A percentile compares a stretch with the other conserved stretches of the same genome.
Conservation (phyloP, 108 stramenopile genomes). For the Nitzschia sp. region DNA sequence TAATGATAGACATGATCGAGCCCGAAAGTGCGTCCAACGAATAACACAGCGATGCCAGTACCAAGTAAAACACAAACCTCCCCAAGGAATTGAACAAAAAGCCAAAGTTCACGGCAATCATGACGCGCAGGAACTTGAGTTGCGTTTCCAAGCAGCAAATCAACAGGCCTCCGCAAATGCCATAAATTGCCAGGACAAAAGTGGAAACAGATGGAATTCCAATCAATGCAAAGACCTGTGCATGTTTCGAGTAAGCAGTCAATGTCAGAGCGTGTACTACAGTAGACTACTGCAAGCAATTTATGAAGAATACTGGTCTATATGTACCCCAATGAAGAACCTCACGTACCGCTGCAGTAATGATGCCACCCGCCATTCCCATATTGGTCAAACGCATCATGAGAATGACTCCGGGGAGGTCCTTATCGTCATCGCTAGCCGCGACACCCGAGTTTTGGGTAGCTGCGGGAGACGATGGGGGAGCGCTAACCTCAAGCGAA, state of each 20-base stretch:
- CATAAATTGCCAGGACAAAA: conserved; percentile 77
- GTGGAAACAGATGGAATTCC: conserved; percentile 49
- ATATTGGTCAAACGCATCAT: conserved; percentile 76
- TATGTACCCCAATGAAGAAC: too few species aligned
- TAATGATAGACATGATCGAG: conserved; percentile 39
- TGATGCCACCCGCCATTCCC: conserved; percentile 60
- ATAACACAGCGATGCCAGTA: conserved; percentile 68
- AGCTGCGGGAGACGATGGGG: not conserved
- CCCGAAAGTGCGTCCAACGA: conserved; percentile 64
- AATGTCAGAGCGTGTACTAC: too few species aligned
- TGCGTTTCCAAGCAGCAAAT: conserved; percentile 90
- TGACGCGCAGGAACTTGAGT: conserved; percentile 81
- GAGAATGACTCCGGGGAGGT: conserved; percentile 71
- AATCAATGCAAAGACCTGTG: conserved; percentile 50
- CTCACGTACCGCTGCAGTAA: conserved; percentile 67
- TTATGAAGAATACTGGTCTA: too few species aligned
- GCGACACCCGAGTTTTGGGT: conserved; percentile 2
- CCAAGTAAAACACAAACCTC: conserved; percentile 76
- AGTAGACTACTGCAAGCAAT: too few species aligned
- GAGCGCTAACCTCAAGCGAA: conserved; percentile 10
- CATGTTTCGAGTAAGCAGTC: too few species aligned
- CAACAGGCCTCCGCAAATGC: conserved; percentile 70
- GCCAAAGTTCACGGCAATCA: conserved; percentile 86
- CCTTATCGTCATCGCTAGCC: conserved; percentile 49
- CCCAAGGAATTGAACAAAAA: conserved; percentile 77